phyloP scores from a whole-genome alignment of 176 grass and related monocot species.

The Metroxylon sagu region DNA sequence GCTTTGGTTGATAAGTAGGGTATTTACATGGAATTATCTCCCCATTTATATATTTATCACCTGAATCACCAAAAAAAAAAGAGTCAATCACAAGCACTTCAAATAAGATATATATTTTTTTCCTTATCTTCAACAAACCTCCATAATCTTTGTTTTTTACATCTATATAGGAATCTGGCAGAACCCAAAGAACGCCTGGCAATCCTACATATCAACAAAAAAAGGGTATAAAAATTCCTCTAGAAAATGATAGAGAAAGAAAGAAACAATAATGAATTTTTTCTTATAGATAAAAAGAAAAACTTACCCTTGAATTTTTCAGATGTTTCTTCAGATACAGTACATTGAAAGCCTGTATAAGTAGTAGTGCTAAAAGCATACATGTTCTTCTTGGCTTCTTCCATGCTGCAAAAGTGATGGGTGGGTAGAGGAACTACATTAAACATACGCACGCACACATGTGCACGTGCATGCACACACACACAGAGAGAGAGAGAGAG shows the following conservation, averaged over 20 bases:
- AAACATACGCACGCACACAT: no score
- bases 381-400: conserved; percentile 97
- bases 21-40: conserved; percentile 97
- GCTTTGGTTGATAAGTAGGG: conserved; percentile 94
- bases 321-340: conserved; percentile 77
- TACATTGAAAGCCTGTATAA: conserved; percentile 89
- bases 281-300: background rate
- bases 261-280: no score
- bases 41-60: conserved; percentile 96
- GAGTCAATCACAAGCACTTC: background rate
- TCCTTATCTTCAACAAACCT: conserved; percentile 30
- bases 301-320: conserved; percentile 88
- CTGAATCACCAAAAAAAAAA: conserved; percentile 17
- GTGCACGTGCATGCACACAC: no score
- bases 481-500: no score
- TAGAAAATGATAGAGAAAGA: no score
- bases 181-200: conserved; percentile 81
- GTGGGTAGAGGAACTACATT: no score
- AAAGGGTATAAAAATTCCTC: no score
- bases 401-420: conserved; percentile 45
- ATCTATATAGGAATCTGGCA: conserved; percentile 94
- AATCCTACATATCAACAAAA: conserved; percentile 28
- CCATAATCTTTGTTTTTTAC: conserved; percentile 95
- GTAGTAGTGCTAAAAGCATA: conserved; percentile 92
- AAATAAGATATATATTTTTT: background rate